A percentile compares a stretch with the other conserved stretches of the same genome.
Conservation (phyloP, 805 yeast genomes). For the Yamadazyma akitaensis region DNA sequence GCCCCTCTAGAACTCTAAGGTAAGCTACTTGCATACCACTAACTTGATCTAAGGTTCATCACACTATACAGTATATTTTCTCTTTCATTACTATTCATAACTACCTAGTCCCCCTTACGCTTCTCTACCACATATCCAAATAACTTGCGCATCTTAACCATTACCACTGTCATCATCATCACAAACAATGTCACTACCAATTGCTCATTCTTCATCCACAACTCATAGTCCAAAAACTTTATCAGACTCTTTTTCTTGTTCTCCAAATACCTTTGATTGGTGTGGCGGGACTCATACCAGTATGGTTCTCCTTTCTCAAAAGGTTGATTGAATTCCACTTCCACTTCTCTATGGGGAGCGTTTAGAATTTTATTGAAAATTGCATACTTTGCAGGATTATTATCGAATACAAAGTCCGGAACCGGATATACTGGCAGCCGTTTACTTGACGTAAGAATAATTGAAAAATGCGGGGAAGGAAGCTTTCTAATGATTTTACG, state of each 20-base stretch:
- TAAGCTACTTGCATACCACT: too few relatives aligned
- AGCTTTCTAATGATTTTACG: conserved; percentile 58
- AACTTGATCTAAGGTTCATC: too few relatives aligned
- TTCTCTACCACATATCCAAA: conserved; percentile 1
- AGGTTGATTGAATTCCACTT: conserved; percentile 53
- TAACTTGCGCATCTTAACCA: conserved; percentile 5
- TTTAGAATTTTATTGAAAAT: conserved; percentile 57
- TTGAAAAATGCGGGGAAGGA: conserved; percentile 70
- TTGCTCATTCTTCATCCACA: conserved; percentile 50
- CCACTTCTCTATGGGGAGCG: conserved; percentile 48
- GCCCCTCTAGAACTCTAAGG: too few relatives aligned
- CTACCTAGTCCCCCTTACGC: neutral
- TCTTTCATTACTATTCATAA: neutral
- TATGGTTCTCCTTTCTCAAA: conserved; percentile 26
- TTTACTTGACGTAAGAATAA: conserved; percentile 48
- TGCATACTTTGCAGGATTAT: conserved; percentile 31
- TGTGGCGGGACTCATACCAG: conserved; percentile 25
- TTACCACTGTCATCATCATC: conserved; percentile 17
- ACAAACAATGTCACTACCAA: conserved; percentile 38
- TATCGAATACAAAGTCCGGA: conserved; percentile 26
- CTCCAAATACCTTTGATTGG: conserved; percentile 27
- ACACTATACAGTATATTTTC: neutral
- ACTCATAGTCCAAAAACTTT: conserved; percentile 40
- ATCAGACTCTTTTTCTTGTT: conserved; percentile 33
- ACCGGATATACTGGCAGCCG: conserved; percentile 27